Base-by-base conservation (phyloP, 2,329 filamentous ascomycete genomes). In the Colletotrichum tofieldiae region DNA sequence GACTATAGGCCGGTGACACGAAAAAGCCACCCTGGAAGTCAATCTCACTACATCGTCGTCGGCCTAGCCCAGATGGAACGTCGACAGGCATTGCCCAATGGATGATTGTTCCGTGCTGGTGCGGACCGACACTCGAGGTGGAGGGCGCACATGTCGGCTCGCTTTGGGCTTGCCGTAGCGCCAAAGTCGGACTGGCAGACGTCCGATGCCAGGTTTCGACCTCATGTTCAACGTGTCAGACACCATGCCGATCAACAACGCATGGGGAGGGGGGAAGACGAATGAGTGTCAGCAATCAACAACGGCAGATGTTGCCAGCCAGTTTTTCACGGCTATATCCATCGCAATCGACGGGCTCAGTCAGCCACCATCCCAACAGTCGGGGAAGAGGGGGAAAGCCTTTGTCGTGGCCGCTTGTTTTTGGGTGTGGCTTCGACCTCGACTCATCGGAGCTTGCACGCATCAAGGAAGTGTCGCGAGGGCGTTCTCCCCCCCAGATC, bases 381-480 rank as follows among this genome's bases (percentile, higher is more conserved):
- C 35, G 16, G n/a, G 55, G 18, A 26, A 2, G 20, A 11, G 23
- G 14, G n/a, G 37, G 35, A 6, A 26, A n/a, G 23, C 18, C 43
- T 49, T 37, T 62, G 59, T 62, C 59, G 43, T 51, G n/a, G 45
- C 43, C 20, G 41, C 45, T 51, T 20, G n/a, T 20, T 51, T 62
- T 58, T 51, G 59, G 45, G 59, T 62, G 59, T 51, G 59, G 59
- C 59, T 62, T 62, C 18, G 51, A 7, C 26, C 29, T 54, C 26
- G 16, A 29, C 52, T 35, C 29, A 29, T 55, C 9, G 52, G 60
- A 63, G 60, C 60, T 52, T 63, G 60, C 45, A 63, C 60, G 43
- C n/a, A 52, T 63, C n/a, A 32, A 63, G 60, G 2, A 63, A 49
- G 45, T 63, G 45, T 63, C 45, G 45, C 60, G 60, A 51, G 23